Evolutionary conservation across 176 grass and related monocot species (phyloP).

Genomic region (Lolium rigidum): DNA sequence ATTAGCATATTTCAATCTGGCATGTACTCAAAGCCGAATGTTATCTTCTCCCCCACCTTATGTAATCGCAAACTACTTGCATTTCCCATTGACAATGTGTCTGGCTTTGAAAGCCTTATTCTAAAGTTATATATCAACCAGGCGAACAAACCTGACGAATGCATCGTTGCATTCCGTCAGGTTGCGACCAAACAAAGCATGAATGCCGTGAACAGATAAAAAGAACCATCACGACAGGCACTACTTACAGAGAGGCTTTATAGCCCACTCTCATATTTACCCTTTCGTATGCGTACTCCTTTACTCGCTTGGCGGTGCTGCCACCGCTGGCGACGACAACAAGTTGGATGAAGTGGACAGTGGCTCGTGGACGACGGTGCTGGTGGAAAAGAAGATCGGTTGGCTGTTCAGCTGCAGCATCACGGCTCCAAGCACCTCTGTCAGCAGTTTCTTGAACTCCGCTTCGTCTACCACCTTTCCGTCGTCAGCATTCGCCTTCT

Average conservation of each 20-base stretch:
- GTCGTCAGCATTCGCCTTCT: conserved; percentile 35
- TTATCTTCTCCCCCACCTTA: background rate
- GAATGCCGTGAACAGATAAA: conserved; percentile 46
- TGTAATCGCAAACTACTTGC: background rate
- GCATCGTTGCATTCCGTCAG: conserved; percentile 33
- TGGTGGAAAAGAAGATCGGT: conserved; percentile 74
- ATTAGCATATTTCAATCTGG: background rate
- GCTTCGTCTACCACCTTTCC: conserved; percentile 51
- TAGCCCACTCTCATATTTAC: background rate
- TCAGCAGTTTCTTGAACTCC: conserved; percentile 74
- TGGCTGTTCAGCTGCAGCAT: conserved; percentile 64
- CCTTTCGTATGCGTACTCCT: background rate
- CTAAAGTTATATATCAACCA: conserved; percentile 30
- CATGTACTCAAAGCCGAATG: background rate
- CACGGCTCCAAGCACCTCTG: conserved; percentile 57
- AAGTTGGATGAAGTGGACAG: conserved; percentile 46
- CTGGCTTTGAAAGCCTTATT: conserved; percentile 49
- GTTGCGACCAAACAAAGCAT: conserved; percentile 20
- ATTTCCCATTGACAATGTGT: conserved; percentile 35
- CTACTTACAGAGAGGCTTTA: background rate
- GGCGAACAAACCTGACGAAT: conserved; percentile 1
- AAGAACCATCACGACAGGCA: conserved; percentile 29
- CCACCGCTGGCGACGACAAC: conserved; percentile 5
- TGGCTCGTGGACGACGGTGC: conserved; percentile 73
- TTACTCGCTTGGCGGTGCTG: conserved; percentile 17